Evolutionary conservation across 2,329 filamentous ascomycete genomes (phyloP).

Genomic region (Neofusicoccum umdonicola): DNA sequence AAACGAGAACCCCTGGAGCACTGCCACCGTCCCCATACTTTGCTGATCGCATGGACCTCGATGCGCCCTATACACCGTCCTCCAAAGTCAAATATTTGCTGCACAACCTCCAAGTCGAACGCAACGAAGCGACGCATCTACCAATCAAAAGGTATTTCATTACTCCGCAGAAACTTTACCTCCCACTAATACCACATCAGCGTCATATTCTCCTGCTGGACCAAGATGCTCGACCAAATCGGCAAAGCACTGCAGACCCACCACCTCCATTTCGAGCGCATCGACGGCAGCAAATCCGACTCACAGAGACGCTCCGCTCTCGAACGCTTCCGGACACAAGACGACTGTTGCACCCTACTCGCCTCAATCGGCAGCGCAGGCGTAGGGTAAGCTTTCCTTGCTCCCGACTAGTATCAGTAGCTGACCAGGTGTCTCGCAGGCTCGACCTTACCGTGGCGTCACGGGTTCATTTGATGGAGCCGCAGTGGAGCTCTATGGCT

Average conservation of each 20-base stretch:
- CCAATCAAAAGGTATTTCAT: too few relatives aligned
- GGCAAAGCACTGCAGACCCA: slow-evolving; percentile 17
- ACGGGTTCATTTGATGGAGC: slow-evolving; percentile 33
- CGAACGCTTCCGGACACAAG: slow-evolving; percentile 19
- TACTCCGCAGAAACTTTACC: background rate
- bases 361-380: slow-evolving; percentile 32
- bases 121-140: background rate
- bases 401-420: too few relatives aligned
- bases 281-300: slow-evolving; percentile 27
- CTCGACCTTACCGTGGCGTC: slow-evolving; percentile 31
- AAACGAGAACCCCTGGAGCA: too few relatives aligned
- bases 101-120: too few relatives aligned
- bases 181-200: slow-evolving; percentile 14
- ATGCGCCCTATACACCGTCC: too few relatives aligned
- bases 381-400: slow-evolving; percentile 27
- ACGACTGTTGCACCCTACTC: slow-evolving; percentile 28
- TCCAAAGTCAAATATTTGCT: too few relatives aligned
- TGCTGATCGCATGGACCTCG: too few relatives aligned
- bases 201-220: slow-evolving; percentile 31
- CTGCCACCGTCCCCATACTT: too few relatives aligned
- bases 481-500: slow-evolving; percentile 37
- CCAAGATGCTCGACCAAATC: slow-evolving; percentile 31
- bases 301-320: slow-evolving; percentile 17
- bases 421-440: background rate
- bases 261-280: slow-evolving; percentile 22